These are phyloP conservation scores for Uncinocarpus reesii DNA, from an alignment of 2,329 filamentous ascomycete species.

Conservation along the genomic window DNA sequence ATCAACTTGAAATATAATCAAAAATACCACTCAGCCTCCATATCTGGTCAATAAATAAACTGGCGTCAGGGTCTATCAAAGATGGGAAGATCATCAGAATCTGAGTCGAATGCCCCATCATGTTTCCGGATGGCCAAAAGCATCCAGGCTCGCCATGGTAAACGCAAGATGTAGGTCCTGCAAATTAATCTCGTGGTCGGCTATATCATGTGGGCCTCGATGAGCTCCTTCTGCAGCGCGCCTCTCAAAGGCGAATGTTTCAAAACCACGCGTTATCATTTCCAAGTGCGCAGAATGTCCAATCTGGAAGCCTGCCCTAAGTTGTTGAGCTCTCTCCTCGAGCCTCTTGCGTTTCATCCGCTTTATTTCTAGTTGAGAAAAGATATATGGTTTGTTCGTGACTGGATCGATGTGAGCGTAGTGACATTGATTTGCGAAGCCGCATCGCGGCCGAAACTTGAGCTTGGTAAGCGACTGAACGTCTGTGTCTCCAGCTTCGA, in stretches of 20 bases:
- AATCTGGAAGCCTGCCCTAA: not conserved
- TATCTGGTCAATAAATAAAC: not conserved
- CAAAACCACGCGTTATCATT: not conserved
- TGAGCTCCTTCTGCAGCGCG: not conserved
- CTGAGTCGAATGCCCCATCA: not conserved
- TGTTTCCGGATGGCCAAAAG: no score
- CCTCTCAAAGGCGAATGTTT: not conserved
- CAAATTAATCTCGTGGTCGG: not conserved
- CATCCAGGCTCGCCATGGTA: not conserved
- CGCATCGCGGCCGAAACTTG: constrained; percentile 18
- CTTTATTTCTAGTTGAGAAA: constrained; percentile 13
- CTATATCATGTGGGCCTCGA: not conserved
- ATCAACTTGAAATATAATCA: not conserved
- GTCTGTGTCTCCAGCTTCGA: not conserved
- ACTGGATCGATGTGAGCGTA: constrained; percentile 20
- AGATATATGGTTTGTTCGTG: constrained; percentile 16
- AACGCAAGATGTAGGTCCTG: not conserved
- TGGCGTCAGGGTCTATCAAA: not conserved
- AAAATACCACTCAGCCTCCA: not conserved
- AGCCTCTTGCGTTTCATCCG: constrained; percentile 13
- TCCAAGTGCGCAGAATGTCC: not conserved
- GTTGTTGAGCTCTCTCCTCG: constrained; percentile 1
- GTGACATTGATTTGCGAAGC: constrained; percentile 25
- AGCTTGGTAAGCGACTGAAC: not conserved
- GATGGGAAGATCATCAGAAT: not conserved